A percentile compares a stretch with the other conserved stretches of the same genome.
phyloP scores from a whole-genome alignment of 768 basidiomycete species.

The Clitopilus hobsonii region DNA sequence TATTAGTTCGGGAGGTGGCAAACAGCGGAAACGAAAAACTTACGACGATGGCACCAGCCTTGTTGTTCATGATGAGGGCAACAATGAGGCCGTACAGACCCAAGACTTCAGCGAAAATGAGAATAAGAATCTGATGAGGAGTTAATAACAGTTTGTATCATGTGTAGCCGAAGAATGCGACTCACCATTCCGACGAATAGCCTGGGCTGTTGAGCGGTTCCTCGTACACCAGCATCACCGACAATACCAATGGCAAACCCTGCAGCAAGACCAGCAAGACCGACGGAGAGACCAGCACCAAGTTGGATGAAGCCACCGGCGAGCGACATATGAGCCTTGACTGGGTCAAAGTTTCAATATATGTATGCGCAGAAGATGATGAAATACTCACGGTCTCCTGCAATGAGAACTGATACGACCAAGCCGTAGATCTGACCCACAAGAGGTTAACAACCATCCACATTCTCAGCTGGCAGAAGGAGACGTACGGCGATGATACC shows the following conservation, averaged over 20 bases:
- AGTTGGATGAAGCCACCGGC: conserved; percentile 93
- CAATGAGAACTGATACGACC: conserved; percentile 97
- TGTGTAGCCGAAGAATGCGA: conserved; percentile 2
- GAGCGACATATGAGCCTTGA: conserved; percentile 75
- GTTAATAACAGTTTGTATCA: background rate
- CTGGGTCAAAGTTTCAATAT: conserved; percentile 29
- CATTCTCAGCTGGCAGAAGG: too few relatives aligned
- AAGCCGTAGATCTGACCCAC: conserved; percentile 93
- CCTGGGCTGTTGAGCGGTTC: conserved; percentile 94
- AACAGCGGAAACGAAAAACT: background rate
- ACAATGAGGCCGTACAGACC: conserved; percentile 68
- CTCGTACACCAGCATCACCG: conserved; percentile 97
- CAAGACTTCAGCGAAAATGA: conserved; percentile 91
- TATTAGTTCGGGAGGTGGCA: background rate
- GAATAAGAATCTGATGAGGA: conserved; percentile 75
- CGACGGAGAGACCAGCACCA: conserved; percentile 89
- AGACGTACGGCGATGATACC: conserved; percentile 98
- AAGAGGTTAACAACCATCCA: too few relatives aligned
- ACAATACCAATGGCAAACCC: conserved; percentile 99
- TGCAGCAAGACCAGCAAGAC: conserved; percentile 92
- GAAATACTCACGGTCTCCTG: conserved; percentile 66
- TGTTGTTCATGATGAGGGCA: conserved; percentile 93
- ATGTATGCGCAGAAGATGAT: background rate
- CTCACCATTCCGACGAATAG: conserved; percentile 91
- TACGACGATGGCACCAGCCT: conserved; percentile 28